Percentiles rank a stretch among this genome's conserved stretches.
Conservation (phyloP, 208 protist genomes). For the Kentomonas sorsogonicus region DNA sequence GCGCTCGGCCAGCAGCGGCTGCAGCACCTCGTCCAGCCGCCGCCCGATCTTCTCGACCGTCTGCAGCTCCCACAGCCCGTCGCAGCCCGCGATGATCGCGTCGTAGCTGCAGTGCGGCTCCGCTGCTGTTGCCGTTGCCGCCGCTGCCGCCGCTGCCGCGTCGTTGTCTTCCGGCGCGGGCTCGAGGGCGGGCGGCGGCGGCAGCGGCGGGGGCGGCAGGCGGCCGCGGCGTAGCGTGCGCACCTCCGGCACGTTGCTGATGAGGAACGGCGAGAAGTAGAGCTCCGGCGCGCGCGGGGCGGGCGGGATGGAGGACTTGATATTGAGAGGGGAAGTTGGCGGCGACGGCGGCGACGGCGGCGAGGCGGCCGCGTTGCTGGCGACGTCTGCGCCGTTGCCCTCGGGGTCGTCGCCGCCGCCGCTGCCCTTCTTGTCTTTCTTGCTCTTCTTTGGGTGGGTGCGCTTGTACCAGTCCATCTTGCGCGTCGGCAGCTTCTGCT, state of each 20-base stretch:
- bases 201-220: background rate
- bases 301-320: background rate
- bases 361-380: background rate
- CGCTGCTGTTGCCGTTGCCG: background rate
- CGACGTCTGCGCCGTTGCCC: too few relatives aligned
- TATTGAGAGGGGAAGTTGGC: background rate
- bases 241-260: conserved; percentile 23
- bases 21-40: conserved; percentile 2
- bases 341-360: background rate
- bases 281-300: background rate
- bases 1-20: conserved; percentile 14
- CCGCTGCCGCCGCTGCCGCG: background rate
- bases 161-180: background rate
- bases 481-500: too few relatives aligned
- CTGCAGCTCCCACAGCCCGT: conserved; percentile 24
- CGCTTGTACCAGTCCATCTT: background rate
- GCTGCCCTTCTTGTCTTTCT: background rate
- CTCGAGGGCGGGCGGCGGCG: background rate
- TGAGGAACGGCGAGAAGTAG: conserved; percentile 8
- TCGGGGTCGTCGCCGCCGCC: background rate
- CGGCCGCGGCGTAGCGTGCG: conserved; percentile 7
- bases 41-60: conserved; percentile 9
- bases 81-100: conserved; percentile 16
- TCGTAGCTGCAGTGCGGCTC: conserved; percentile 13
- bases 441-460: background rate